phyloP scores from a whole-genome alignment of 768 basidiomycete genomes.

The Tylopilus felleus region DNA sequence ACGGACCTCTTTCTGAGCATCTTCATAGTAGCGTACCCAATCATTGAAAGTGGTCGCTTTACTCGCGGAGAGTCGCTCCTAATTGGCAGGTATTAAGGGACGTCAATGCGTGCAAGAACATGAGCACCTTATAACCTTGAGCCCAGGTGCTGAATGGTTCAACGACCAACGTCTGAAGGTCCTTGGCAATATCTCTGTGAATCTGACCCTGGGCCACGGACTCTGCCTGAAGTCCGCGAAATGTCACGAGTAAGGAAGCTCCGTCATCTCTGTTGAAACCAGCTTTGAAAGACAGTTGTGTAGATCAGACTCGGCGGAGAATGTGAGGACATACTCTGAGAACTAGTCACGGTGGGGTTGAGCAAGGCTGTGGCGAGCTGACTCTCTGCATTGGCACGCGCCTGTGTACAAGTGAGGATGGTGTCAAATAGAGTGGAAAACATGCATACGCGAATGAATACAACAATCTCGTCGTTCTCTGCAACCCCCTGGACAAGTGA shows the following conservation, averaged over 20 bases:
- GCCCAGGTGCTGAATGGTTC: slow-evolving; percentile 85
- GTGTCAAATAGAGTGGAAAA: not conserved
- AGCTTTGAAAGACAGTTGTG: slow-evolving; percentile 35
- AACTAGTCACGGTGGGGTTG: slow-evolving; percentile 45
- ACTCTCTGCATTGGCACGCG: slow-evolving; percentile 68
- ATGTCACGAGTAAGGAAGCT: slow-evolving; percentile 74
- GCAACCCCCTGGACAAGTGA: slow-evolving; percentile 56
- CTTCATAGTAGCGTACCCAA: slow-evolving; percentile 70
- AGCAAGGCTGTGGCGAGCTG: slow-evolving; percentile 59
- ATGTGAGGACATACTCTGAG: slow-evolving; percentile 40
- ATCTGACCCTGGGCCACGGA: slow-evolving; percentile 67
- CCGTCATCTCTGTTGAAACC: slow-evolving; percentile 83
- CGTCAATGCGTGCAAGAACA: slow-evolving; percentile 2
- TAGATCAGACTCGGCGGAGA: slow-evolving; percentile 1
- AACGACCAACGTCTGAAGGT: slow-evolving; percentile 71
- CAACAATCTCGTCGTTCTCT: slow-evolving; percentile 81
- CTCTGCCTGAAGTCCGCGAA: slow-evolving; percentile 77
- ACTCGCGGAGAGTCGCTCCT: slow-evolving; percentile 64
- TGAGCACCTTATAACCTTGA: slow-evolving; percentile 58
- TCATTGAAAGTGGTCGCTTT: slow-evolving; percentile 57
- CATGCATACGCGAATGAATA: slow-evolving; percentile 73
- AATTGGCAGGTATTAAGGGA: slow-evolving; percentile 12
- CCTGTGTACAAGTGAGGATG: slow-evolving; percentile 41
- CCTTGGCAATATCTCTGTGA: slow-evolving; percentile 68
- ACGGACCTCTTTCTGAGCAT: slow-evolving; percentile 59